A percentile compares a stretch with the other conserved stretches of the same genome.
These are phyloP conservation scores for Penicillium hesseltinei DNA, from an alignment of 2,329 filamentous ascomycete species.

Conservation along the genomic window DNA sequence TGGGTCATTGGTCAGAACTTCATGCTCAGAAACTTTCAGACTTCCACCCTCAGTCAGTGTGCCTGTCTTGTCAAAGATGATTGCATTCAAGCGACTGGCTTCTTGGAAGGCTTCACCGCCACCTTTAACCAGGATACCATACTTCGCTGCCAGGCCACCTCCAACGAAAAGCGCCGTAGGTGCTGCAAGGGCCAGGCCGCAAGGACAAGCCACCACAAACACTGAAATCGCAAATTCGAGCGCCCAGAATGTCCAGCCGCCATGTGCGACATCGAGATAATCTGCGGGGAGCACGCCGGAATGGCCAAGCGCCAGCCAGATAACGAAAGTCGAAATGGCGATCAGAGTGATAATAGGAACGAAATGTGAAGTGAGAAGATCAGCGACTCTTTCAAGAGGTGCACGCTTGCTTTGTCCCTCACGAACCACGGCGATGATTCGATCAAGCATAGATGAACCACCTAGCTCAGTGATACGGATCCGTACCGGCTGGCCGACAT, in stretches of 20 bases:
- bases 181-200: slow-evolving; percentile 78
- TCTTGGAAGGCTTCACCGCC: slow-evolving; percentile 85
- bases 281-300: slow-evolving; percentile 47
- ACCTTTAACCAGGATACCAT: slow-evolving; percentile 79
- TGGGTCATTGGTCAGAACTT: slow-evolving; percentile 37
- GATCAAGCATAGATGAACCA: slow-evolving; percentile 51
- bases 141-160: slow-evolving; percentile 72
- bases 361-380: slow-evolving; percentile 50
- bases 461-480: slow-evolving; percentile 46
- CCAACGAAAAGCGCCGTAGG: slow-evolving; percentile 85
- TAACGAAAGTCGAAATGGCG: slow-evolving; percentile 47
- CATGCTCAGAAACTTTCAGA: slow-evolving; percentile 55
- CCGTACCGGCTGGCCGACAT: slow-evolving; percentile 46
- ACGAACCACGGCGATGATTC: slow-evolving; percentile 50
- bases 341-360: slow-evolving; percentile 50
- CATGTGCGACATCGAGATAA: slow-evolving; percentile 51
- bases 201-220: slow-evolving; percentile 83
- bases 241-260: slow-evolving; percentile 53
- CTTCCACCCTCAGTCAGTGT: slow-evolving; percentile 70
- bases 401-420: slow-evolving; percentile 51
- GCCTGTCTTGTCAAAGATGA: slow-evolving; percentile 88
- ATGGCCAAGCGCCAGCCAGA: slow-evolving; percentile 48
- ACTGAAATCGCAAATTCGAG: slow-evolving; percentile 73
- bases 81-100: slow-evolving; percentile 71
- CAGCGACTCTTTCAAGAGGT: slow-evolving; percentile 49